Base-by-base conservation (phyloP, 352 stramenopile genomes). In the Globisporangium recalcitrans region DNA sequence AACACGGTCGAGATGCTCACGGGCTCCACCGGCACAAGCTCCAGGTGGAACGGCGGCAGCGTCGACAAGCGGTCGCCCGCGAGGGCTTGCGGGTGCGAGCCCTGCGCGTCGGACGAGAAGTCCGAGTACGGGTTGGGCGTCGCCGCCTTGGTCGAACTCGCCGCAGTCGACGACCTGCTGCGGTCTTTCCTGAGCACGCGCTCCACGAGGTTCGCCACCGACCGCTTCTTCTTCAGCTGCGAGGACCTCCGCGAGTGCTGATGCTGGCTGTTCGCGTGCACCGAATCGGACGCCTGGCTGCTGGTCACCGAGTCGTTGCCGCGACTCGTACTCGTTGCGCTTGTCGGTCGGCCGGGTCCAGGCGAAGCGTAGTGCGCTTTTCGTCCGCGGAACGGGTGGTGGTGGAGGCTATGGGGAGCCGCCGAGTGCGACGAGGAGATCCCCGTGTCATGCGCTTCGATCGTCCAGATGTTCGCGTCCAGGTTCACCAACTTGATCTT, bases 401-500 rank as follows among this genome's bases (percentile, higher is more conserved):
- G 51, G 27, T 31, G 27, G 5, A 31, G 27, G 27, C 27, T 31
- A 31, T 31, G 27, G 6, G 26, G 52, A 11, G 60, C 60, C n/a
- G 46, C 21, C n/a, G 62, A 67, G 26, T 62, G 42, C 14, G 32
- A 55, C 36, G 52, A 38, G 6, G 38, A 58, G 14, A 52, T 52
- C 27, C 54, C 47, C 0, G 21, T 36, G 38, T 67, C 62, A 8
- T 52, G 38, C 22, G 49, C 49, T 13, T 64, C 57, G 8, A 73
- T 73, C 22, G 59, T 75, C 77, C 77, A 86, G 42, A 86, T 78
- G 36, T 80, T 83, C 4, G 75, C 77, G 46, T 86, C 77, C 8
- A 86, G 60, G 62, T 86, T 86, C 42, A 77, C 63, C 11, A 86
- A 55, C 57, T 83, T 77, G 58, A 86, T 68, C 38, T 76, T 74